These are phyloP conservation scores for Teunomyces funiuensis DNA, from an alignment of 805 yeast genomes.

Conservation along the genomic window DNA sequence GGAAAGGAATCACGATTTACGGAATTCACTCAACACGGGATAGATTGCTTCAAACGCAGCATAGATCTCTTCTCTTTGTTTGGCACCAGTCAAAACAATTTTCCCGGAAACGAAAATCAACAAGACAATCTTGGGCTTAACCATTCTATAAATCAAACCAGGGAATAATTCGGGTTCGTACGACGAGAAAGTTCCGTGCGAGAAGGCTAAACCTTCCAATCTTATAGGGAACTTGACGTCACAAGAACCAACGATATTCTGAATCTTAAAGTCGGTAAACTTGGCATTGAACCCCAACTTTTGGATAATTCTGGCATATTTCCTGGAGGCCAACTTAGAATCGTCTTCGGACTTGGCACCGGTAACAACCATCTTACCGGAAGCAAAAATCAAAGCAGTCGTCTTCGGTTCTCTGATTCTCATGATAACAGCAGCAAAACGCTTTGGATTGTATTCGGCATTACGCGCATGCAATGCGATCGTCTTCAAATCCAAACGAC, in stretches of 20 bases:
- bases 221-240: slow-evolving; percentile 98
- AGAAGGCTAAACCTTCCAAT: slow-evolving; percentile 94
- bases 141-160: slow-evolving; percentile 98
- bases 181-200: slow-evolving; percentile 98
- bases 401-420: slow-evolving; percentile 98
- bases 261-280: slow-evolving; percentile 96
- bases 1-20: slow-evolving; percentile 57
- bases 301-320: slow-evolving; percentile 96
- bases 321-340: slow-evolving; percentile 95
- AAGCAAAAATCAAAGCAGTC: slow-evolving; percentile 95
- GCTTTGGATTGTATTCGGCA: slow-evolving; percentile 97
- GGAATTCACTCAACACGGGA: slow-evolving; percentile 96
- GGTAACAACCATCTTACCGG: slow-evolving; percentile 99
- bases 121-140: slow-evolving; percentile 94
- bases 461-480: slow-evolving; percentile 98
- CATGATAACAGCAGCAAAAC: slow-evolving; percentile 99
- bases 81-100: slow-evolving; percentile 97
- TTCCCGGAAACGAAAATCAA: slow-evolving; percentile 96
- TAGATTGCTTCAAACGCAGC: slow-evolving; percentile 98
- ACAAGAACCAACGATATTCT: slow-evolving; percentile 97
- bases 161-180: slow-evolving; percentile 98
- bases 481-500: slow-evolving; percentile 92
- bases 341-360: slow-evolving; percentile 99
- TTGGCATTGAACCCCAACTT: slow-evolving; percentile 97
- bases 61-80: slow-evolving; percentile 97